Evolutionary conservation across 768 basidiomycete genomes (phyloP).

Genomic region (Epithele typhae): DNA sequence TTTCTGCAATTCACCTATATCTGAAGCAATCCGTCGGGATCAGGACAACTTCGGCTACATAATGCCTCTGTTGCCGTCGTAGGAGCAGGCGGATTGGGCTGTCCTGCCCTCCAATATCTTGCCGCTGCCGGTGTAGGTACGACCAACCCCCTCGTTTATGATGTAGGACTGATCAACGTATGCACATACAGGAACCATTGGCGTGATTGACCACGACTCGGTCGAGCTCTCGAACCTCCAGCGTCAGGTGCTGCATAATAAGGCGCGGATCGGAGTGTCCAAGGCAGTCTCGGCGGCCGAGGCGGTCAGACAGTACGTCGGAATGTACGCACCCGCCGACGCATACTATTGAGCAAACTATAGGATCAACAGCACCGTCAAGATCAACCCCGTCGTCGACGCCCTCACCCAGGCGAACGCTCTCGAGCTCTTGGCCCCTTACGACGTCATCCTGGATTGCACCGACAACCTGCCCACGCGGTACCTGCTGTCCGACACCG

Average conservation of each 20-base stretch:
- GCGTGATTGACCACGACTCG: constrained; percentile 83
- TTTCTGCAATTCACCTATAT: not conserved
- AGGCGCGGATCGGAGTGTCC: constrained; percentile 61
- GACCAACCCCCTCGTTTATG: constrained; percentile 19
- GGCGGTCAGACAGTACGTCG: constrained; percentile 57
- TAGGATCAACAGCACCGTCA: constrained; percentile 75
- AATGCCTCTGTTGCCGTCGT: constrained; percentile 77
- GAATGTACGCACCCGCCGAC: no score
- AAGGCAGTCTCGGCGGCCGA: constrained; percentile 82
- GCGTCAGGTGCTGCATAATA: constrained; percentile 86
- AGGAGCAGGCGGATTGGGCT: constrained; percentile 95
- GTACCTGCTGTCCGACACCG: constrained; percentile 87
- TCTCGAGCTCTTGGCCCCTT: constrained; percentile 49
- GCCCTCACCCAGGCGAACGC: constrained; percentile 65
- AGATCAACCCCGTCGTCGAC: constrained; percentile 47
- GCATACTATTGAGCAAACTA: no score
- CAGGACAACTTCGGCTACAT: constrained; percentile 83
- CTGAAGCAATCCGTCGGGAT: not conserved
- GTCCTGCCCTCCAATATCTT: constrained; percentile 92
- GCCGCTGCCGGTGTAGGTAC: constrained; percentile 88
- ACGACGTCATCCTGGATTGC: constrained; percentile 86
- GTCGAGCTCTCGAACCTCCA: constrained; percentile 91
- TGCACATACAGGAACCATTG: constrained; percentile 59
- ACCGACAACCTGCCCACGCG: constrained; percentile 92
- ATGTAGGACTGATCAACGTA: not conserved